Evolutionary conservation across 495 filamentous ascomycete species (phyloP), one percentile per base, ranked within the genome.

Genomic region (Astrothelium macrocarpum): DNA sequence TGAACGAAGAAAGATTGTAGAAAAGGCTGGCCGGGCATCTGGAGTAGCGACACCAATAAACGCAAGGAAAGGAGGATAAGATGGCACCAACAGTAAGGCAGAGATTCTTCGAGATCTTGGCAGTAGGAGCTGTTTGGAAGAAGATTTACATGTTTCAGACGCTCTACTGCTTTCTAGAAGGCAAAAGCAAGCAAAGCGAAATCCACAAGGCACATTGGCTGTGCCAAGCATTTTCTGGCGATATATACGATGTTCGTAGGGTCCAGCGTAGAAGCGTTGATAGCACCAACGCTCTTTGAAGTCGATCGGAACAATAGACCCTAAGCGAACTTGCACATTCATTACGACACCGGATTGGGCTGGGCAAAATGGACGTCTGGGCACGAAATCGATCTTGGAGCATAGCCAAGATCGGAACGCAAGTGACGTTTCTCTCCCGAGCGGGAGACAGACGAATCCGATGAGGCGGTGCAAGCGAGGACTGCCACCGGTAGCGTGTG

Each of bases 1-100:
- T 46, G 65, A 70, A 61, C 66, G 66, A 53, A 69, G 68, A 67
- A 74, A 76, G 67, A 59, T 64, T 42, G 53, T 53, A 31, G 59
- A 68, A 59, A 66, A 64, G 61, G 61, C 65, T 28, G 70, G 69
- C 11, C 56, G 60, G 18, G 62, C 64, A 4, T 59, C 67, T 2
- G 70, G 60, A 9, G 60, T 72, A 53, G 70, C 67, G 7, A 71
- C 71, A 5, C 70, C 71, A 18, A 66, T 68, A 5, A 69, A 66
- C 18, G 66, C 66, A 39, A 46, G 73, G 32, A 75, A 75, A 56
- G 73, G 73, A 53, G 73, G 73, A 29, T 75, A 68, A 74, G 53
- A 12, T 56, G 49, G 25, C 0, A 49, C 5, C 20, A 14, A 18
- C n/a, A 5, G 45, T 39, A 49, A 10, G 10, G 36, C n/a, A 49